Conservation (phyloP, 345 rosid genomes). For the Citrus medica region DNA sequence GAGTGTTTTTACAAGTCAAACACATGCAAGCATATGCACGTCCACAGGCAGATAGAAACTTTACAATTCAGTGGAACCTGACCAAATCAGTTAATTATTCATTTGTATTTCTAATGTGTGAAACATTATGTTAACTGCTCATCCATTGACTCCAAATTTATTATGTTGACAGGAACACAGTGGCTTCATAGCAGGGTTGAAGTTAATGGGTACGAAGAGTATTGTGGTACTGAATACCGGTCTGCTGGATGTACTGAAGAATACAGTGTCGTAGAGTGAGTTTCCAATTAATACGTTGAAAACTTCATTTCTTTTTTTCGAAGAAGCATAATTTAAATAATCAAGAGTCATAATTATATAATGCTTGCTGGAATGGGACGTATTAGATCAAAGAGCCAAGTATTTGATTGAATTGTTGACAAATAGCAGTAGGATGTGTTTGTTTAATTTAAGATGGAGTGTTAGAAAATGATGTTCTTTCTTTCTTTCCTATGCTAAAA, state of each 20-base stretch:
- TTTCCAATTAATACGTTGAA: not conserved
- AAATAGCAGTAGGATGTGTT: not conserved
- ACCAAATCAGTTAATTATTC: not conserved
- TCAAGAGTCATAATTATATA: not conserved
- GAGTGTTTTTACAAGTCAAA: not conserved
- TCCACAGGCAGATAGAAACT: not conserved
- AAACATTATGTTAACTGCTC: not conserved
- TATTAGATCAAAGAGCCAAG: not conserved
- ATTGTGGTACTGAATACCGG: slow-evolving; percentile 76
- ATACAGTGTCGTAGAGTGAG: slow-evolving; percentile 72
- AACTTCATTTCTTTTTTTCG: not conserved
- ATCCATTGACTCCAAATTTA: not conserved
- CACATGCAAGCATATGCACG: not conserved
- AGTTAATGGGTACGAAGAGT: slow-evolving; percentile 81
- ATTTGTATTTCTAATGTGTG: not conserved
- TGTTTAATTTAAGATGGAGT: not conserved
- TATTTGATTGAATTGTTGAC: not conserved
- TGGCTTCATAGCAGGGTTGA: slow-evolving; percentile 92
- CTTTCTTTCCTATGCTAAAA: not conserved
- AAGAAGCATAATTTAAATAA: not conserved
- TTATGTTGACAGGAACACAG: slow-evolving; percentile 50
- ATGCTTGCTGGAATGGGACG: not conserved
- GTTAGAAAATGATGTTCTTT: not conserved
- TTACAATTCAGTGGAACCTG: not conserved
- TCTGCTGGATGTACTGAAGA: slow-evolving; percentile 91